These are phyloP conservation scores for Mortierella sp. DNA, from an alignment of 371 early-diverging fungal genomes.

Conservation along the genomic window DNA sequence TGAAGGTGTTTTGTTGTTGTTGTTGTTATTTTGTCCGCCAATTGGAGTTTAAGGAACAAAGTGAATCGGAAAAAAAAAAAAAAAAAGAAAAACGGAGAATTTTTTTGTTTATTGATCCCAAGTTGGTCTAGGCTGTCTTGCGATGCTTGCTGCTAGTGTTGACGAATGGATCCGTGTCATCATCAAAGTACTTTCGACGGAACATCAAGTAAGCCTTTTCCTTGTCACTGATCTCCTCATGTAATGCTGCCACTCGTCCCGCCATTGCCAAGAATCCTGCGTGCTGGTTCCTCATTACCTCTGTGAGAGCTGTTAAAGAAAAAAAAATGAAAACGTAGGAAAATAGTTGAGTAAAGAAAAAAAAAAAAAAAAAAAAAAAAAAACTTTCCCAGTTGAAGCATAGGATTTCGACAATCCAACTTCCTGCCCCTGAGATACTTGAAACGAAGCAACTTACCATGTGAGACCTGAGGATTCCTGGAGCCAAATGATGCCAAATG, in stretches of 20 bases:
- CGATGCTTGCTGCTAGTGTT: slow-evolving; percentile 28
- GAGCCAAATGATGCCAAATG: slow-evolving; percentile 38
- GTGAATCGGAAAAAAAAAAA: too few species aligned
- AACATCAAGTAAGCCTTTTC: slow-evolving; percentile 60
- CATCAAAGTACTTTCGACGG: slow-evolving; percentile 58
- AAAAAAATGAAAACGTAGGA: background rate
- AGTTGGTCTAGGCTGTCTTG: slow-evolving; percentile 4
- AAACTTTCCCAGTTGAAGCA: background rate
- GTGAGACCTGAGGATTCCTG: slow-evolving; percentile 31
- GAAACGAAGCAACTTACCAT: slow-evolving; percentile 19
- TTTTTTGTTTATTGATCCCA: too few species aligned
- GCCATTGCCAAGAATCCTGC: slow-evolving; percentile 71
- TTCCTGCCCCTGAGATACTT: background rate
- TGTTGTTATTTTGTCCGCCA: too few species aligned
- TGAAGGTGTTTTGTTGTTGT: too few species aligned
- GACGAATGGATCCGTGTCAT: slow-evolving; percentile 45
- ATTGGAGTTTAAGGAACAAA: too few species aligned
- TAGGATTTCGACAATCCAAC: background rate
- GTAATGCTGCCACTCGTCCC: slow-evolving; percentile 64
- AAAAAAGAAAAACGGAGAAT: too few species aligned
- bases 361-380: background rate
- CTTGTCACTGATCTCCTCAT: slow-evolving; percentile 65
- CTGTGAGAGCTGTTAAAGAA: slow-evolving; percentile 56
- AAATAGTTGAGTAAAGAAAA: background rate
- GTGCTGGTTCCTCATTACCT: slow-evolving; percentile 71